These are phyloP conservation scores for Leccinellum luteum DNA, from an alignment of 768 basidiomycete genomes.

Conservation along the genomic window DNA sequence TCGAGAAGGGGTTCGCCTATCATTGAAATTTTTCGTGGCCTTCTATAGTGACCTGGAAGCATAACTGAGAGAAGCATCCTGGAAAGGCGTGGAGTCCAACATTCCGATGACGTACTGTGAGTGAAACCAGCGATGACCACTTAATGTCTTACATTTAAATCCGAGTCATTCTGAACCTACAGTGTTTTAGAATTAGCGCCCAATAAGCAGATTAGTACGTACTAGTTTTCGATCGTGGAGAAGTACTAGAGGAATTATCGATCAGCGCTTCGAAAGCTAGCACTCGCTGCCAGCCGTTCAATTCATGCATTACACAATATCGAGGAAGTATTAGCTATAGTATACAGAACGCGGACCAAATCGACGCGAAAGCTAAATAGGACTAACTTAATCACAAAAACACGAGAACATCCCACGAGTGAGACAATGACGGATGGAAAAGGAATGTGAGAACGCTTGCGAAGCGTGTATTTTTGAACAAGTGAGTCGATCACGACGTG, in stretches of 20 bases:
- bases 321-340: not conserved
- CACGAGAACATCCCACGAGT: not conserved
- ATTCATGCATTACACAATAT: not conserved
- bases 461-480: not conserved
- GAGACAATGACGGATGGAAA: not conserved
- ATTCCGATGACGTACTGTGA: not conserved
- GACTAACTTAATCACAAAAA: not conserved
- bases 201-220: not conserved
- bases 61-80: not conserved
- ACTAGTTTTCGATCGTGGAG: not conserved
- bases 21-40: not conserved
- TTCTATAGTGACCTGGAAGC: not conserved
- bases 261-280: not conserved
- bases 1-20: not conserved
- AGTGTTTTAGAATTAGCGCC: constrained; percentile 1
- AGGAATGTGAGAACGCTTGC: not conserved
- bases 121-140: not conserved
- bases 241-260: not conserved
- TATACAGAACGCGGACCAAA: constrained; percentile 9
- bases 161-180: not conserved
- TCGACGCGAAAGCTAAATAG: constrained; percentile 6
- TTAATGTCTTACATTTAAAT: constrained; percentile 4
- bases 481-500: not conserved
- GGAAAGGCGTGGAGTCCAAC: not conserved
- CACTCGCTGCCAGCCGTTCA: not conserved